Conservation (phyloP, 2,329 filamentous ascomycete genomes). For the Aureobasidium vineae region DNA sequence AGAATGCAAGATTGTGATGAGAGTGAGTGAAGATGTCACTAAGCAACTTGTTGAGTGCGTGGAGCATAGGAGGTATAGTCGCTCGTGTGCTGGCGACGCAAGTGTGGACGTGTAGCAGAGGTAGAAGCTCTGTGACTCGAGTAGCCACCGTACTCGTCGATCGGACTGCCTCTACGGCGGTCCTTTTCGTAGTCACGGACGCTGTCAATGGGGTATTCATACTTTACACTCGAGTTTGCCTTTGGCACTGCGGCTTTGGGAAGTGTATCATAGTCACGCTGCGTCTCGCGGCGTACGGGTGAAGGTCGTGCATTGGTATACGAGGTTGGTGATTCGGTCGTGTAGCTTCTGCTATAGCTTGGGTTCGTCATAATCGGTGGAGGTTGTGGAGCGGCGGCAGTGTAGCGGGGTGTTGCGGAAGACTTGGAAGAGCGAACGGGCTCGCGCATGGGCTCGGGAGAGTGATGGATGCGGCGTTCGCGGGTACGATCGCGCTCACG, state of each 20-base stretch:
- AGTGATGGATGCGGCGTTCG: conserved; percentile 20
- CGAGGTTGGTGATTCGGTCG: conserved; percentile 19
- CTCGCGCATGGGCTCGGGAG: conserved; percentile 11
- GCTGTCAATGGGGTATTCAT: background rate
- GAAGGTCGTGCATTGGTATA: conserved; percentile 13
- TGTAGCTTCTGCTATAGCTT: conserved; percentile 1
- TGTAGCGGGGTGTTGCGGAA: background rate
- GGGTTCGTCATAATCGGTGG: conserved; percentile 7
- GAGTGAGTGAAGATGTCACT: background rate
- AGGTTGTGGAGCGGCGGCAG: conserved; percentile 21
- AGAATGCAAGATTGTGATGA: background rate
- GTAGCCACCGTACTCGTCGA: background rate
- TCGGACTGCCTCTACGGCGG: background rate
- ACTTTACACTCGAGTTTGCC: conserved; percentile 2
- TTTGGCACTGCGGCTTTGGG: background rate
- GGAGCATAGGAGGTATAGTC: background rate
- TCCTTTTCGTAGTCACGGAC: conserved; percentile 9
- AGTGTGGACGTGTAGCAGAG: background rate
- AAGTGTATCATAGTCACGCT: background rate
- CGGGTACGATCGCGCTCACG: conserved; percentile 21
- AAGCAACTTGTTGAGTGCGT: background rate
- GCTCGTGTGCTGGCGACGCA: conserved; percentile 7
- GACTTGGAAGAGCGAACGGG: background rate
- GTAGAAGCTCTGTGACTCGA: background rate
- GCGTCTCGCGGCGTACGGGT: conserved; percentile 1